Conservation (phyloP, 352 stramenopile species). For the Poterioochromonas sp. region DNA sequence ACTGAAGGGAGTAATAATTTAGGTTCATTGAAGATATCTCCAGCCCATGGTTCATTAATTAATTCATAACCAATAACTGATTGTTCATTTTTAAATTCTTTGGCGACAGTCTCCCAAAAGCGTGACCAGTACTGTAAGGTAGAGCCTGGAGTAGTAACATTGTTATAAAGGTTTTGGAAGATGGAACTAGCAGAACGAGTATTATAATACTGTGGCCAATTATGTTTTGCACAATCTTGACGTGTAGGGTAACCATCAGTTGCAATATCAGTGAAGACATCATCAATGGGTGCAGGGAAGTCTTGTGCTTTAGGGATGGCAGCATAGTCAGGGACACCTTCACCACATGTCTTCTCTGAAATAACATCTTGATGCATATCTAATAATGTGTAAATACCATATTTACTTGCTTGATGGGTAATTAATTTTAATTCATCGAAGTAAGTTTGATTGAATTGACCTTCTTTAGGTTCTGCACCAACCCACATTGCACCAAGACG, state of each 20-base stretch:
- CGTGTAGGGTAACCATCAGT: background rate
- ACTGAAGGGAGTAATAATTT: constrained; percentile 36
- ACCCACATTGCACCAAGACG: constrained; percentile 31
- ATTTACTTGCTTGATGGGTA: constrained; percentile 31
- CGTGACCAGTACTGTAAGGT: background rate
- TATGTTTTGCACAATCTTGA: constrained; percentile 11
- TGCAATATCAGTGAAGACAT: background rate
- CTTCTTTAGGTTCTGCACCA: constrained; percentile 28
- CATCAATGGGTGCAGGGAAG: background rate
- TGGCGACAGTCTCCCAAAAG: background rate
- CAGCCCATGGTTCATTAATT: constrained; percentile 43
- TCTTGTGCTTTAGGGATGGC: background rate
- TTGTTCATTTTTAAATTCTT: constrained; percentile 8
- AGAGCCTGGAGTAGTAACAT: background rate
- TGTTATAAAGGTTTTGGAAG: background rate
- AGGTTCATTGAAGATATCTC: constrained; percentile 40
- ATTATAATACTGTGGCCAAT: background rate
- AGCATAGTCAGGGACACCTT: background rate
- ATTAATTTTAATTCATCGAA: constrained; percentile 29
- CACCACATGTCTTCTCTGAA: constrained; percentile 35
- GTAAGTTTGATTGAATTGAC: constrained; percentile 39
- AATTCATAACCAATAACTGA: constrained; percentile 41
- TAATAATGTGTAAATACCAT: constrained; percentile 39
- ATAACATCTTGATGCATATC: constrained; percentile 44
- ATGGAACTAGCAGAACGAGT: background rate